Conservation (phyloP, 306 rosid species). For the Luffa aegyptiaca region DNA sequence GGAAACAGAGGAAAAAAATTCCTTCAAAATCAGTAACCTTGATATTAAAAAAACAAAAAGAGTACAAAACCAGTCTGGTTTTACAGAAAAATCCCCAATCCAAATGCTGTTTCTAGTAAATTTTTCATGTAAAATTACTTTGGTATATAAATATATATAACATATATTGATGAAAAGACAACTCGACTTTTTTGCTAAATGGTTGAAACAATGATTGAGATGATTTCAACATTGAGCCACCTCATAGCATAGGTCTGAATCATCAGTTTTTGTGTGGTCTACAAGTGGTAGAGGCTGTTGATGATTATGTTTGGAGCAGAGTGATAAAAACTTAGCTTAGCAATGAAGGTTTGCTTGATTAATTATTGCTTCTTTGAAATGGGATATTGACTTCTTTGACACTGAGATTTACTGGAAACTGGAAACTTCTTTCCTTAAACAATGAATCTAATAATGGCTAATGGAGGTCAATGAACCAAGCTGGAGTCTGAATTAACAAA, state of each 20-base stretch:
- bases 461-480: slow-evolving; percentile 3
- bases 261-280: background rate
- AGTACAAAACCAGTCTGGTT: background rate
- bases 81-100: background rate
- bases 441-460: background rate
- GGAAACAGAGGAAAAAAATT: slow-evolving; percentile 1
- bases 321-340: slow-evolving; percentile 10
- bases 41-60: background rate
- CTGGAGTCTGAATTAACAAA: slow-evolving; percentile 2
- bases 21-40: background rate
- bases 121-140: background rate
- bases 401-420: background rate
- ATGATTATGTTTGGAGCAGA: background rate
- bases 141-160: background rate
- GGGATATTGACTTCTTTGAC: slow-evolving; percentile 4
- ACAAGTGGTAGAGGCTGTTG: background rate
- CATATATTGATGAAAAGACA: background rate
- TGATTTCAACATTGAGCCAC: background rate
- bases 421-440: background rate
- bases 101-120: background rate
- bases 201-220: background rate
- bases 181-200: background rate
- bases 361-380: background rate
- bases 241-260: background rate
- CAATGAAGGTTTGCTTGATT: background rate